These are phyloP conservation scores for Hypocreales sp. DNA, from an alignment of 2,329 filamentous ascomycete genomes.

Conservation along the genomic window DNA sequence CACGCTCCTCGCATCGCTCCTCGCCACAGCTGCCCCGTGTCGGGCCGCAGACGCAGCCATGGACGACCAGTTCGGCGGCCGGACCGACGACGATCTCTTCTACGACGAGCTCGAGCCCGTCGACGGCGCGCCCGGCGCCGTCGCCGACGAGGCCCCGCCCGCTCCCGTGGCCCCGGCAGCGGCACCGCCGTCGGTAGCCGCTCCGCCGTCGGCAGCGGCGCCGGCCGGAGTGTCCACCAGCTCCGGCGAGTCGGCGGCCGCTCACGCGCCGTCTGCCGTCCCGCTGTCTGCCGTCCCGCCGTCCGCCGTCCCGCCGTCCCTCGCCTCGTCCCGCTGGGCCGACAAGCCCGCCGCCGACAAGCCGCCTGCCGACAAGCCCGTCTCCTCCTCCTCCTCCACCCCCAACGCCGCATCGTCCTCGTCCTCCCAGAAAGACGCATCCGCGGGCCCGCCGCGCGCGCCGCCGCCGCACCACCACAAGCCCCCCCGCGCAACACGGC, in stretches of 20 bases:
- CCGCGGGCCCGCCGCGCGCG: no score
- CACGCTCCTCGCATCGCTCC: no score
- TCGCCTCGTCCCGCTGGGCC: slow-evolving; percentile 17
- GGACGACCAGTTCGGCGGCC: slow-evolving; percentile 46
- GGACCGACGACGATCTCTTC: slow-evolving; percentile 48
- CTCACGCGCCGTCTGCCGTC: no score
- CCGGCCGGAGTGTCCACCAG: no score
- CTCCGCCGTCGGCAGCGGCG: no score
- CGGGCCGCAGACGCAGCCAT: no score
- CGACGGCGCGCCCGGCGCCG: slow-evolving; percentile 16
- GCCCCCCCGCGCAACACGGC: slow-evolving; percentile 8
- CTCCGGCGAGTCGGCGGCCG: no score
- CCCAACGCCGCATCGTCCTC: slow-evolving; percentile 1
- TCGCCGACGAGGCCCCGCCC: slow-evolving; percentile 7
- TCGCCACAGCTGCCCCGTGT: no score
- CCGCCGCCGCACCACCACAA: neutral
- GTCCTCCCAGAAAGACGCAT: slow-evolving; percentile 7
- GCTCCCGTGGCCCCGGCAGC: no score
- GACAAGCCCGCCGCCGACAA: slow-evolving; percentile 10
- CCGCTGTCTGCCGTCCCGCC: slow-evolving; percentile 1
- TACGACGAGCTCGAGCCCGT: slow-evolving; percentile 47
- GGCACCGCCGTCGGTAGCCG: no score
- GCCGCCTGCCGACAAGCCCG: slow-evolving; percentile 3
- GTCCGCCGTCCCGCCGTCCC: slow-evolving; percentile 10
- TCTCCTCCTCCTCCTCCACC: slow-evolving; percentile 1